Percentiles rank a stretch among this genome's conserved stretches.
Evolutionary conservation across 1,284 basidiomycete species (phyloP).

Genomic region (Fomitopsis schrenkii): DNA sequence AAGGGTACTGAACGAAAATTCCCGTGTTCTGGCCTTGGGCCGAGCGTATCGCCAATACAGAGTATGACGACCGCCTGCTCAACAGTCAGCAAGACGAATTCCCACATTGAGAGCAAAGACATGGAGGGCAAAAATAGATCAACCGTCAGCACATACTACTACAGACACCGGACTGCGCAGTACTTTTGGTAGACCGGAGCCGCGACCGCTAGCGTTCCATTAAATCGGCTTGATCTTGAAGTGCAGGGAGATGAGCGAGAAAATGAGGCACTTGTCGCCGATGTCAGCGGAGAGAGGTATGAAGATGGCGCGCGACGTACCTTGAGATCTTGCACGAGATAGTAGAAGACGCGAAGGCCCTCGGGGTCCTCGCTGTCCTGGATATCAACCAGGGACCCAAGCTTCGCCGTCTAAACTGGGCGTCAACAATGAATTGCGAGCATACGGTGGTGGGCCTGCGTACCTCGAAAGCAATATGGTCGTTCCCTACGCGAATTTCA

Average conservation of each 20-base stretch:
- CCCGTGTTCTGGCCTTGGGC: too few species aligned
- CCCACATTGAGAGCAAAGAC: not conserved
- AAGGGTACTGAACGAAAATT: too few species aligned
- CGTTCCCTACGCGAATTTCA: slow-evolving; percentile 90
- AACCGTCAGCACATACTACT: not conserved
- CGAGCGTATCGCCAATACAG: too few species aligned
- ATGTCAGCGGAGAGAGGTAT: not conserved
- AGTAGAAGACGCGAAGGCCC: slow-evolving; percentile 98
- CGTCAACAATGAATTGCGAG: not conserved
- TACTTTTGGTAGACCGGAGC: not conserved
- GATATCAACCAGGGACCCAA: slow-evolving; percentile 94
- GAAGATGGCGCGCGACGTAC: slow-evolving; percentile 37
- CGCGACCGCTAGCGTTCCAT: slow-evolving; percentile 3
- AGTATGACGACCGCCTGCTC: too few species aligned
- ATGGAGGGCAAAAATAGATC: not conserved
- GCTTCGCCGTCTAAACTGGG: slow-evolving; percentile 84
- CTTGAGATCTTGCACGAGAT: slow-evolving; percentile 96
- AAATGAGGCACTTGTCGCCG: slow-evolving; percentile 81
- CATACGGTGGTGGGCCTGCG: not conserved
- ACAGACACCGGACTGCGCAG: not conserved
- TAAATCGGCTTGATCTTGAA: slow-evolving; percentile 99
- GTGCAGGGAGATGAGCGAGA: slow-evolving; percentile 95
- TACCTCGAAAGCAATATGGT: slow-evolving; percentile 98
- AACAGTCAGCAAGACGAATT: too few species aligned
- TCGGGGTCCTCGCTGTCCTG: slow-evolving; percentile 98